A percentile compares a stretch with the other conserved stretches of the same genome.
These are phyloP conservation scores for Candida sp. DNA, from an alignment of 1,139 yeast species.

Conservation along the genomic window DNA sequence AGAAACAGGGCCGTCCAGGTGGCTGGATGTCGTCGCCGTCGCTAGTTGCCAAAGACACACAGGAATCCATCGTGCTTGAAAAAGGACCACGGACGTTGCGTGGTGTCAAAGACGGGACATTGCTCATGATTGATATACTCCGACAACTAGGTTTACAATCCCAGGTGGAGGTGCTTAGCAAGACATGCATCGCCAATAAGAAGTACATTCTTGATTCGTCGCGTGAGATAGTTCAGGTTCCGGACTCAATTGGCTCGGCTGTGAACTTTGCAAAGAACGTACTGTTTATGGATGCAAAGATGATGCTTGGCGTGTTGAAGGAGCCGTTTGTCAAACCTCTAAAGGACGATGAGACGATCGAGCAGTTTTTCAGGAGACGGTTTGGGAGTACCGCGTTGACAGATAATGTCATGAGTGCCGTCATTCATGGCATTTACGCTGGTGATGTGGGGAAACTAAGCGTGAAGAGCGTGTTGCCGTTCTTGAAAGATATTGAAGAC, in stretches of 20 bases:
- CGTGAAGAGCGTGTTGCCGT: constrained; percentile 58
- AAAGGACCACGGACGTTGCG: constrained; percentile 80
- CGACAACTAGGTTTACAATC: constrained; percentile 43
- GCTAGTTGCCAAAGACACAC: constrained; percentile 6
- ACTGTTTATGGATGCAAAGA: constrained; percentile 11
- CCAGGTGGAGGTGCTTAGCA: constrained; percentile 53
- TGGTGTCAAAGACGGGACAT: constrained; percentile 70
- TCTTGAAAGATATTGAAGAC: constrained; percentile 59
- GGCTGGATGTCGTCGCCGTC: constrained; percentile 73
- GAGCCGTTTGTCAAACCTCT: constrained; percentile 44
- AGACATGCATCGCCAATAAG: constrained; percentile 58
- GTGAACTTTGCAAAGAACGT: constrained; percentile 40
- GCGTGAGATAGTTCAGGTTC: constrained; percentile 53
- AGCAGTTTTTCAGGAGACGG: constrained; percentile 67
- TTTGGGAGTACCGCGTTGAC: constrained; percentile 63
- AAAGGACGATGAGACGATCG: constrained; percentile 70
- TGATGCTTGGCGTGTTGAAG: constrained; percentile 35
- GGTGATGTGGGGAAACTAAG: constrained; percentile 78
- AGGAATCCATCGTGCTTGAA: constrained; percentile 46
- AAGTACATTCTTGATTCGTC: constrained; percentile 56
- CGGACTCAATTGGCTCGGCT: constrained; percentile 44
- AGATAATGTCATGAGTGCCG: constrained; percentile 75
- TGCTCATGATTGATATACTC: constrained; percentile 62
- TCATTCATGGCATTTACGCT: constrained; percentile 90
- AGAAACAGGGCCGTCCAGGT: constrained; percentile 59